These are phyloP conservation scores for Cicer arietinum DNA, from an alignment of 306 rosid genomes.

Conservation along the genomic window DNA sequence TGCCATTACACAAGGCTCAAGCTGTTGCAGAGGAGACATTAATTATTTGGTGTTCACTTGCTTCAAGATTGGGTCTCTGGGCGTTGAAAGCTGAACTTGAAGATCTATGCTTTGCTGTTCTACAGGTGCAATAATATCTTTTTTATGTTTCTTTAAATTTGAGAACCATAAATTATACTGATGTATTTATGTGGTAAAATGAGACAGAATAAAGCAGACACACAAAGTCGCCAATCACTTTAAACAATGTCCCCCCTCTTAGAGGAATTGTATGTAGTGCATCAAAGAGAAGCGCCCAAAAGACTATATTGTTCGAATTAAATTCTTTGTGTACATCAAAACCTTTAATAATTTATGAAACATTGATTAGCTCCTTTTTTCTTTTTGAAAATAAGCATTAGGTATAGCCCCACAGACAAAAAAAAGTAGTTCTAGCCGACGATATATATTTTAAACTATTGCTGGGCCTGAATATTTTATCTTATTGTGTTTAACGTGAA, in stretches of 20 bases:
- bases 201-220: conserved; percentile 18
- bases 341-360: conserved; percentile 4
- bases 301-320: conserved; percentile 9
- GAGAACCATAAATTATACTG: conserved; percentile 20
- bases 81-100: conserved; percentile 94
- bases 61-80: conserved; percentile 96
- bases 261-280: conserved; percentile 23
- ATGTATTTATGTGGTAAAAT: conserved; percentile 35
- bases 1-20: conserved; percentile 85
- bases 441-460: conserved; percentile 27
- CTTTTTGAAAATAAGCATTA: conserved; percentile 22
- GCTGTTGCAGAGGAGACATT: conserved; percentile 96
- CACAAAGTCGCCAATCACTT: conserved; percentile 21
- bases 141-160: conserved; percentile 41
- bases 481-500: conserved; percentile 22
- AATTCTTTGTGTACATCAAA: conserved; percentile 20
- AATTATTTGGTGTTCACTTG: conserved; percentile 95
- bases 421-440: conserved; percentile 14
- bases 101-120: conserved; percentile 95
- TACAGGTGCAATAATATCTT: conserved; percentile 66
- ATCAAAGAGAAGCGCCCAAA: conserved; percentile 27
- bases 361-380: conserved; percentile 14
- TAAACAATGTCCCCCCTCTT: conserved; percentile 3
- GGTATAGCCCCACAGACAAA: conserved; percentile 1
- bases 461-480: conserved; percentile 11